Base-by-base conservation (phyloP, 2,329 filamentous ascomycete species). In the Karstenula rhodostoma region DNA sequence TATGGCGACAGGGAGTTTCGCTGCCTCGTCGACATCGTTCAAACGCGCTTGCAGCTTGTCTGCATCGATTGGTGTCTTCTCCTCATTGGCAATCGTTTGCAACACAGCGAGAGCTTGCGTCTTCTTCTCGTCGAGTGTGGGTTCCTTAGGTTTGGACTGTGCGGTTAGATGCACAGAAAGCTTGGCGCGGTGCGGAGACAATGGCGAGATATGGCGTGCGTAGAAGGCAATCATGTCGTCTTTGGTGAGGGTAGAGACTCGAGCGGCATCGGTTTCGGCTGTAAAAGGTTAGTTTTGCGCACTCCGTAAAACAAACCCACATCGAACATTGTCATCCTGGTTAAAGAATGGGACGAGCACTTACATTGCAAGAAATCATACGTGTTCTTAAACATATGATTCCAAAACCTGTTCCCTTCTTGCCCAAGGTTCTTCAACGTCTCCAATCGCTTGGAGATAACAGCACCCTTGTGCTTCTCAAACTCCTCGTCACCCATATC, bases 371-470 rank as follows among this genome's bases (percentile, higher is more conserved):
- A 85, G 78, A 98, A 99, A 77, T 97, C 93, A 76, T 94, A 96
- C 67, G 90, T 92, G 74, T 97, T 94, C 55, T 86, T 90, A 53
- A 87, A 86, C 67, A 99, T 92, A 72, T 97, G 92, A 53, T 84
- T 85, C 94, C 93, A 97, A 74, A 96, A 90, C 47, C 92, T 86
- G 57, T 84, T 86, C 5, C 89, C 93, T 80, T 99, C 95, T 66
- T 94, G 90, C 61, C 89, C 87, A 49, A 99, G 82, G 67, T 97
- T 98, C 84, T 97, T 97, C 69, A 96, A 78, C 78, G 96, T 97
- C 80, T 98, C 94, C 23, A 96, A 82, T 17, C 92, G 84, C 80
- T 93, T 93, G 74, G 91, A 92, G 72, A 97, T 89, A 44, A 98
- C 83, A 71, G 93, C 96, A 68, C 91, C 87, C 82, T 97, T 97